Conservation (phyloP, 441 rosid genomes). For the Gossypium trilobum region DNA sequence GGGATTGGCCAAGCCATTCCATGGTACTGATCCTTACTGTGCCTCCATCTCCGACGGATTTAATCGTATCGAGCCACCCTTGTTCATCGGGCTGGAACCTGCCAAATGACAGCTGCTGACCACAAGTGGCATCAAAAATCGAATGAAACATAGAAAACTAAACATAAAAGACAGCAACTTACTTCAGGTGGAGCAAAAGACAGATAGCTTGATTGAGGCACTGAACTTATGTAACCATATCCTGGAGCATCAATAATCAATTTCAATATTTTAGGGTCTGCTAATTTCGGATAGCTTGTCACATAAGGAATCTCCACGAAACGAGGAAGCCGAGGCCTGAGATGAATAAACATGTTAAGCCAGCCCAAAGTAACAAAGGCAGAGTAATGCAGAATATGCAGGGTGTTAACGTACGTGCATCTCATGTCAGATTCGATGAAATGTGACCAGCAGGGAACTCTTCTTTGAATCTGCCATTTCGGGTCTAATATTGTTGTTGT, state of each 20-base stretch:
- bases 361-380: not conserved
- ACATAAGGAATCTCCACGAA: slow-evolving; percentile 49
- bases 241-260: slow-evolving; percentile 40
- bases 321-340: slow-evolving; percentile 63
- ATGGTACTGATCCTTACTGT: slow-evolving; percentile 65
- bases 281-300: slow-evolving; percentile 49
- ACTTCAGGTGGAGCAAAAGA: slow-evolving; percentile 96
- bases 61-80: slow-evolving; percentile 78
- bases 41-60: slow-evolving; percentile 50
- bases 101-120: slow-evolving; percentile 58
- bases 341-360: slow-evolving; percentile 13
- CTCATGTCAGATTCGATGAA: slow-evolving; percentile 41
- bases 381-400: not conserved
- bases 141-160: not conserved
- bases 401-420: slow-evolving; percentile 39
- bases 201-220: slow-evolving; percentile 43
- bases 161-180: not conserved
- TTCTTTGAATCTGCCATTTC: slow-evolving; percentile 63
- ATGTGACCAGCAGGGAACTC: slow-evolving; percentile 91
- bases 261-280: slow-evolving; percentile 48
- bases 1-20: slow-evolving; percentile 96
- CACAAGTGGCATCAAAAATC: slow-evolving; percentile 18
- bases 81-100: slow-evolving; percentile 69
- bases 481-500: slow-evolving; percentile 49
- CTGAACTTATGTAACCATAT: slow-evolving; percentile 22